Evolutionary conservation across 2,329 filamentous ascomycete genomes (phyloP).

Genomic region (Paracamarosporium sp.): DNA sequence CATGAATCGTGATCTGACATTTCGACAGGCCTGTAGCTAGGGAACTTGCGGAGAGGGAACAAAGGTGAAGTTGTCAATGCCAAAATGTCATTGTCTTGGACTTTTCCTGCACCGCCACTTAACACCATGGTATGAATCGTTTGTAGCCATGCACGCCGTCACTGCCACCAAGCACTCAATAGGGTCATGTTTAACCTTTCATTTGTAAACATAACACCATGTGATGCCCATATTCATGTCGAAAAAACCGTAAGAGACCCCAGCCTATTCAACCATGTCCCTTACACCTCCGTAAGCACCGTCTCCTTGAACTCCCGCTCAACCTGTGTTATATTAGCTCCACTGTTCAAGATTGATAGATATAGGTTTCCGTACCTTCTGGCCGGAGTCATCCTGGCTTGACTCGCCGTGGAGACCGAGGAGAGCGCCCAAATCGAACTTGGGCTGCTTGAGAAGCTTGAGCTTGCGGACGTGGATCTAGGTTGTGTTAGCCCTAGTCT

Average conservation of each 20-base stretch:
- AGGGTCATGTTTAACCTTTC: slow-evolving; percentile 48
- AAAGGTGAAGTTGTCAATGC: slow-evolving; percentile 30
- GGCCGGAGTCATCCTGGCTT: slow-evolving; percentile 90
- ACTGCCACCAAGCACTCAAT: slow-evolving; percentile 38
- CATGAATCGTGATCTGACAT: slow-evolving; percentile 1
- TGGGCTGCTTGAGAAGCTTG: slow-evolving; percentile 97
- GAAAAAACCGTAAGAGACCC: slow-evolving; percentile 47
- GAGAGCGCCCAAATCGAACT: slow-evolving; percentile 97
- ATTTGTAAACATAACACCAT: slow-evolving; percentile 52
- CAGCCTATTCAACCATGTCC: slow-evolving; percentile 43
- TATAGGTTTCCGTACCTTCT: slow-evolving; percentile 72
- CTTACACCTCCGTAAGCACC: slow-evolving; percentile 93
- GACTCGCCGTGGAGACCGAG: slow-evolving; percentile 98
- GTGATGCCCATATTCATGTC: slow-evolving; percentile 51
- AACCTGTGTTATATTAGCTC: slow-evolving; percentile 38
- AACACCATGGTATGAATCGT: slow-evolving; percentile 41
- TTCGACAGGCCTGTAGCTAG: slow-evolving; percentile 1
- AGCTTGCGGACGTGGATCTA: slow-evolving; percentile 99
- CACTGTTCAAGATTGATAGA: background rate
- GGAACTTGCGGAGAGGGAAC: background rate
- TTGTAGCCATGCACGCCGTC: slow-evolving; percentile 44
- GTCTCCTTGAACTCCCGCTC: slow-evolving; percentile 99
- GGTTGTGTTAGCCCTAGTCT: slow-evolving; percentile 25
- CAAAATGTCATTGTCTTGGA: slow-evolving; percentile 43
- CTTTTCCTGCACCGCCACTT: slow-evolving; percentile 42